Evolutionary conservation across 2,329 filamentous ascomycete species (phyloP).

Genomic region (Hypoxylon sp.): DNA sequence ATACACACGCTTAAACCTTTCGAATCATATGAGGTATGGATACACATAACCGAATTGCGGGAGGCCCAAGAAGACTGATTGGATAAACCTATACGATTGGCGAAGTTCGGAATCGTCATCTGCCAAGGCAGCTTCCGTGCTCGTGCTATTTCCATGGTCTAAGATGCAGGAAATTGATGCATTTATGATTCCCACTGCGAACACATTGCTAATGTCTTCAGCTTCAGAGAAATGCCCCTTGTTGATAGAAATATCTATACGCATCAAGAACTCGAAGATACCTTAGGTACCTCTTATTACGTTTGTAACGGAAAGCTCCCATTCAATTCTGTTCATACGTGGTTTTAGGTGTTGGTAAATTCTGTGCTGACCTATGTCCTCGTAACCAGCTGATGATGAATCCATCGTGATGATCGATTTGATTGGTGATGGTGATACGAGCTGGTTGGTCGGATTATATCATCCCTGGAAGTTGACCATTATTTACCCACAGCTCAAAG

Average conservation of each 20-base stretch:
- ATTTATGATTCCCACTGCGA: neutral
- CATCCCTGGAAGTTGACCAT: neutral
- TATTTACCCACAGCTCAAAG: neutral
- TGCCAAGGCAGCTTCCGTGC: neutral
- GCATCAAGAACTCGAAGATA: neutral
- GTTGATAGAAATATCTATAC: neutral
- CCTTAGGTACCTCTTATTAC: neutral
- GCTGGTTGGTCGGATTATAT: neutral
- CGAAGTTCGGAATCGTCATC: neutral
- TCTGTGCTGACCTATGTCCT: neutral
- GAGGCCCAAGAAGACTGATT: neutral
- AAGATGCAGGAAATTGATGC: neutral
- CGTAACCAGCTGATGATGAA: neutral
- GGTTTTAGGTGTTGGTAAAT: neutral
- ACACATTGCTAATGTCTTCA: neutral
- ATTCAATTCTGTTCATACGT: too few species aligned
- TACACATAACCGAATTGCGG: neutral
- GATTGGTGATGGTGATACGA: neutral
- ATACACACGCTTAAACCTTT: neutral
- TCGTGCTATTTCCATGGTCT: neutral
- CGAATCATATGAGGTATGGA: neutral
- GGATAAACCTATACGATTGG: neutral
- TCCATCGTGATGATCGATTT: neutral
- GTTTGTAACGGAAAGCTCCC: neutral
- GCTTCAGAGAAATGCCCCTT: neutral